Base-by-base conservation (phyloP, 768 basidiomycete species). In the Tubosaeta sp. region DNA sequence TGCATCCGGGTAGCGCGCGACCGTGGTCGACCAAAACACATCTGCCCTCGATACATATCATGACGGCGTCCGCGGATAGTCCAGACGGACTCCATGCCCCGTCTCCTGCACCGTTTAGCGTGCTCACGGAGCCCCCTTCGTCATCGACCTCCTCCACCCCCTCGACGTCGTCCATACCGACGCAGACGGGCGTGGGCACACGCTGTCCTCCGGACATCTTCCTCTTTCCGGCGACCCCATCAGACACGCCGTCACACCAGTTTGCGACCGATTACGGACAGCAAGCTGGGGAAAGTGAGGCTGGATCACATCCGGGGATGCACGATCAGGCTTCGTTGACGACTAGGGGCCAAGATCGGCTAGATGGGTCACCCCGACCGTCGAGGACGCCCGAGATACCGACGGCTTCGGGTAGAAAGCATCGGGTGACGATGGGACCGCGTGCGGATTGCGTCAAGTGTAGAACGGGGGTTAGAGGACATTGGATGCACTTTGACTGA, bases 371-470 rank as follows among this genome's bases (percentile, higher is more conserved):
- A 1, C 53, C 58, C 7, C 46, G 57, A 37, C 59, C 61, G 41
- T 50, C 55, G 22, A 58, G 46, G 51, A 11, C 25, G 13, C 35
- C 49, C 1, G 60, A 59, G 5, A n/a, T 49, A 31, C 60, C 62
- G 17, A 53, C 51, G 39, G 50, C 58, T 5, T 58, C 55, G 33
- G 51, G 55, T 2, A 67, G 72, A 52, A 76, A 71, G 52, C 79
- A 76, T 54, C 74, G 80, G 5, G 76, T 86, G 53, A 82, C 79
- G 51, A 87, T 87, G 85, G 85, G 85, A 27, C 86, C 85, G 4
- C 78, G 85, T 11, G 72, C 78, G 4, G 86, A 84, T 61, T 87
- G 85, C 60, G 69, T 82, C 45, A 86, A 85, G 54, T 88, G 86
- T 65, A 73, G 76, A 41, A 66, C 78, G 59, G 77, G 82, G 5